These are phyloP conservation scores for Lavandula angustifolia DNA, from an alignment of 257 asterid species.

Conservation along the genomic window DNA sequence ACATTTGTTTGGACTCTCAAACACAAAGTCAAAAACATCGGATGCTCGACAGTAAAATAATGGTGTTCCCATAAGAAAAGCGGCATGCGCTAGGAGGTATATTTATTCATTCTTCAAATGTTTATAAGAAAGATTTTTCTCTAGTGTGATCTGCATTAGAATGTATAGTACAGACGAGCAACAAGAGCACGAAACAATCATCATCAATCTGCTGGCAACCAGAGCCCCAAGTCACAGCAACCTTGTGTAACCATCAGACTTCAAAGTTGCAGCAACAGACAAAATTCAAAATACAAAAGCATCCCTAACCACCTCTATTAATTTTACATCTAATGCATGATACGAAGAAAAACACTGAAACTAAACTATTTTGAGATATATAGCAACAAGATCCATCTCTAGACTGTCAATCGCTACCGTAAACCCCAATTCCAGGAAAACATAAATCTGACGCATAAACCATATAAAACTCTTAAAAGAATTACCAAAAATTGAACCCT, in stretches of 20 bases:
- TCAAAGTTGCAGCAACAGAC: background rate
- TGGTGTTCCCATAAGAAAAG: background rate
- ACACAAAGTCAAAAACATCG: background rate
- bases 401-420: background rate
- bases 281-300: background rate
- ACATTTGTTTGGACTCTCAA: background rate
- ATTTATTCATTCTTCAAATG: too few relatives aligned
- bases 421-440: background rate
- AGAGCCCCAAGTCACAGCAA: background rate
- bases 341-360: too few relatives aligned
- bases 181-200: background rate
- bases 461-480: background rate
- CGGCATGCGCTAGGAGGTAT: constrained; percentile 3
- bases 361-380: too few relatives aligned
- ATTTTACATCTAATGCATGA: background rate
- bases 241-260: background rate
- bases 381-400: background rate
- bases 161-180: background rate
- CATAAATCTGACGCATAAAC: constrained; percentile 1
- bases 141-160: too few relatives aligned
- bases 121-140: too few relatives aligned
- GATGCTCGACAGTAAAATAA: background rate
- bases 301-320: background rate
- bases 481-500: constrained; percentile 5
- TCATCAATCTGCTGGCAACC: background rate